Percentiles rank a stretch among this genome's conserved stretches.
Conservation (phyloP, 768 basidiomycete genomes). For the Glaciozyma martinii region DNA sequence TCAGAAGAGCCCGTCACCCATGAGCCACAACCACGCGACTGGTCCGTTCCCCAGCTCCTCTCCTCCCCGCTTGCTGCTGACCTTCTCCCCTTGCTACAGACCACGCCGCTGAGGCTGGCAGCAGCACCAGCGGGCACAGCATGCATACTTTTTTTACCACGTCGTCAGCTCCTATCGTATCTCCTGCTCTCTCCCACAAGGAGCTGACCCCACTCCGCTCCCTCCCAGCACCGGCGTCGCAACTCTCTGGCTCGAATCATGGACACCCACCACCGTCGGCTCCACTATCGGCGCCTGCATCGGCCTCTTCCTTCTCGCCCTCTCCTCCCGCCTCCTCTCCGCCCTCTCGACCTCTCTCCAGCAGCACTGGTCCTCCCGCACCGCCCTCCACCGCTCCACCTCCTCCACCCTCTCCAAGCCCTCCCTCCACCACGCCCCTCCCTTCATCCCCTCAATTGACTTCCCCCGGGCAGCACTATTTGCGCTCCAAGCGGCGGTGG, state of each 20-base stretch:
- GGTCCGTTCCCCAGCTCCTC: too few relatives aligned
- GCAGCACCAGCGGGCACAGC: too few relatives aligned
- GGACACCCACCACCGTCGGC: conserved; percentile 59
- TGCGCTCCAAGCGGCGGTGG: neutral
- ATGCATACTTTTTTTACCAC: neutral
- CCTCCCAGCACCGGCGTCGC: conserved; percentile 14
- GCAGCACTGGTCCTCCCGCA: conserved; percentile 53
- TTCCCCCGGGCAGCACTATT: neutral
- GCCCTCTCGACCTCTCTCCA: conserved; percentile 53
- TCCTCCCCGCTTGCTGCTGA: too few relatives aligned
- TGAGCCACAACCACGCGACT: too few relatives aligned
- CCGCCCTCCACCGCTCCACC: conserved; percentile 33
- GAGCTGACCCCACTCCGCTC: neutral
- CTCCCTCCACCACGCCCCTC: neutral
- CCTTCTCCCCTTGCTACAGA: too few relatives aligned
- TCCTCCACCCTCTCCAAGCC: neutral
- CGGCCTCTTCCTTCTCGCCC: conserved; percentile 57
- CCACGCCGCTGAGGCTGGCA: too few relatives aligned
- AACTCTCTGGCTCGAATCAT: conserved; percentile 49
- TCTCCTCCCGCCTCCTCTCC: conserved; percentile 62
- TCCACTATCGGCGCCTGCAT: conserved; percentile 68
- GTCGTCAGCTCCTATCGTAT: neutral
- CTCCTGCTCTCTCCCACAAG: neutral
- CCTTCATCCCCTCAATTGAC: neutral
- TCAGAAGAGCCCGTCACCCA: too few relatives aligned